Conservation (phyloP, 768 basidiomycete genomes). For the Trametes punicea region DNA sequence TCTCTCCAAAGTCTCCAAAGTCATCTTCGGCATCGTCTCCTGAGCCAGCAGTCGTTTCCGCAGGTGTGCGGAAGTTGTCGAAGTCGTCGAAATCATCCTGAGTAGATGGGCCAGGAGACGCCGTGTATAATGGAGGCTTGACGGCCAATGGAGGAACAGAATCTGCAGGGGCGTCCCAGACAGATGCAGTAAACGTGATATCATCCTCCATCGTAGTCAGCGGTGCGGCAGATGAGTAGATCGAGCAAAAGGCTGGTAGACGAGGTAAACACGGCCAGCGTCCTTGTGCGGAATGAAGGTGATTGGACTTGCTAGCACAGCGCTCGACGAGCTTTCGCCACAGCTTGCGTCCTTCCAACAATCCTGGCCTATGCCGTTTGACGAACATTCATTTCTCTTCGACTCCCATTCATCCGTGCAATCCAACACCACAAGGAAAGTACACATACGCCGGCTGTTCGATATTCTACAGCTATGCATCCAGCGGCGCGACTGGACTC, state of each 20-base stretch:
- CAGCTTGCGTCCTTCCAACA: not conserved
- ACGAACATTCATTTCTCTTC: slow-evolving; percentile 56
- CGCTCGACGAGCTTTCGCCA: not conserved
- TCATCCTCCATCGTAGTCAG: slow-evolving; percentile 60
- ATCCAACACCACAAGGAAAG: slow-evolving; percentile 55
- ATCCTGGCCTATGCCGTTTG: slow-evolving; percentile 13
- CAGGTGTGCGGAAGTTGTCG: slow-evolving; percentile 56
- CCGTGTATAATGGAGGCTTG: slow-evolving; percentile 20
- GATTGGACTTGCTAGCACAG: slow-evolving; percentile 4
- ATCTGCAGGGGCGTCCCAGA: slow-evolving; percentile 57
- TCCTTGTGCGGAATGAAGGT: slow-evolving; percentile 8
- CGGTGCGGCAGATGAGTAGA: not conserved
- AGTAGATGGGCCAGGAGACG: slow-evolving; percentile 25
- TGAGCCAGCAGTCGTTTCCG: slow-evolving; percentile 38
- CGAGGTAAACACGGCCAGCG: not conserved
- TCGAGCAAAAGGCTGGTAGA: not conserved
- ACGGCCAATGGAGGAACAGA: slow-evolving; percentile 32
- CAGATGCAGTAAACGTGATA: slow-evolving; percentile 64
- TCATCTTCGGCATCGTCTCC: slow-evolving; percentile 59
- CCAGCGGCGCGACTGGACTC: slow-evolving; percentile 58
- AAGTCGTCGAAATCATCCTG: slow-evolving; percentile 41
- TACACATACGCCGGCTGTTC: slow-evolving; percentile 70
- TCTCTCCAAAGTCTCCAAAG: slow-evolving; percentile 84
- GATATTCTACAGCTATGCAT: slow-evolving; percentile 72
- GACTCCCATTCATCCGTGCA: slow-evolving; percentile 48